Evolutionary conservation across 768 basidiomycete genomes (phyloP).

Genomic region (Rhodotorula toruloides): DNA sequence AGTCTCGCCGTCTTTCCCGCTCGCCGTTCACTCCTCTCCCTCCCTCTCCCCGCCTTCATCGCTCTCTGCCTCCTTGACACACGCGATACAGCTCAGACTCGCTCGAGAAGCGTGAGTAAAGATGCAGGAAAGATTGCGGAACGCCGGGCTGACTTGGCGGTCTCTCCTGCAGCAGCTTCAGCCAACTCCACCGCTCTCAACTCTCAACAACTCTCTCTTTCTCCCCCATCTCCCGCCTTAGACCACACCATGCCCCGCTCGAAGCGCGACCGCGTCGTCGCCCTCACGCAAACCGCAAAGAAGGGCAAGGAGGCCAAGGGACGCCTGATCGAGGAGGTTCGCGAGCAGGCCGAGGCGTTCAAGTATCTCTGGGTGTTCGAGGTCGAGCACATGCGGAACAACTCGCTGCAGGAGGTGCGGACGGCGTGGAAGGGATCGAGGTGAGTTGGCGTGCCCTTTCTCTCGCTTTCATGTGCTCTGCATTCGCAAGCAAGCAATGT

Average conservation of each 20-base stretch:
- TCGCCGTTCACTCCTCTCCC: too few species aligned
- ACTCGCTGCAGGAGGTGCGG: slow-evolving; percentile 87
- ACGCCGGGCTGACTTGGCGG: too few species aligned
- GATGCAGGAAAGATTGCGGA: too few species aligned
- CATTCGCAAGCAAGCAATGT: background rate
- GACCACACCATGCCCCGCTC: slow-evolving; percentile 34
- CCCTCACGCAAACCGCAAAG: slow-evolving; percentile 87
- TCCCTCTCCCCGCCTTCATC: too few species aligned
- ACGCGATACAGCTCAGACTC: too few species aligned
- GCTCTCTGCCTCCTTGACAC: too few species aligned
- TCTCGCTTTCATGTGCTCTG: slow-evolving; percentile 57
- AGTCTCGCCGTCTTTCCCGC: too few species aligned
- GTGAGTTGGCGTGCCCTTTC: slow-evolving; percentile 36
- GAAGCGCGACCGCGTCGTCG: slow-evolving; percentile 56
- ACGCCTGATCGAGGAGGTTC: slow-evolving; percentile 60
- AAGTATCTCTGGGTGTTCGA: slow-evolving; percentile 92
- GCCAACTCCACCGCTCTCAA: background rate
- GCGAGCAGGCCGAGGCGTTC: slow-evolving; percentile 80
- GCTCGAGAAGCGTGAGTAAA: too few species aligned
- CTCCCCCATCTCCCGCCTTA: background rate
- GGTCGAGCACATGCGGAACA: slow-evolving; percentile 91
- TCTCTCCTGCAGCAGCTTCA: too few species aligned
- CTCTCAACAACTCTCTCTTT: background rate
- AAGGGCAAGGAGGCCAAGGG: slow-evolving; percentile 82
- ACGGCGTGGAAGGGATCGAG: slow-evolving; percentile 85